These are phyloP conservation scores for Suhomyces xylopsoci DNA, from an alignment of 805 yeast genomes.

Conservation along the genomic window DNA sequence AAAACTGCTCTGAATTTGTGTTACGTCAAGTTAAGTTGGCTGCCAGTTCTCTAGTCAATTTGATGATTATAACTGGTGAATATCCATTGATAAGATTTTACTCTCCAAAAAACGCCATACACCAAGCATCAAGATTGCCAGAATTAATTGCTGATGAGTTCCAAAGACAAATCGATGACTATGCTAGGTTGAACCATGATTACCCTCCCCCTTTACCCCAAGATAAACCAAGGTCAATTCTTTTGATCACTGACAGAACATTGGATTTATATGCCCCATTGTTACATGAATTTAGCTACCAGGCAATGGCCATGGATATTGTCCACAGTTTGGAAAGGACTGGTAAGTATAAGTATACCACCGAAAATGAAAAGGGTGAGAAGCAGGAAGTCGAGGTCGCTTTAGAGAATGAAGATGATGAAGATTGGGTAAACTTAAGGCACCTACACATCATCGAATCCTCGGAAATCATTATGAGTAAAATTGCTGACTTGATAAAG, in stretches of 20 bases:
- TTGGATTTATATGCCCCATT: slow-evolving; percentile 81
- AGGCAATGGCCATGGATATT: slow-evolving; percentile 86
- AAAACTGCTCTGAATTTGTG: slow-evolving; percentile 59
- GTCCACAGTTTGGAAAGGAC: slow-evolving; percentile 41
- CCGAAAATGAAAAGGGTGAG: slow-evolving; percentile 52
- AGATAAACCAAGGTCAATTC: slow-evolving; percentile 63
- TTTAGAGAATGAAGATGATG: slow-evolving; percentile 61
- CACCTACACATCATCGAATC: slow-evolving; percentile 76
- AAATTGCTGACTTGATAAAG: slow-evolving; percentile 60
- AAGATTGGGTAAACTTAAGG: slow-evolving; percentile 67
- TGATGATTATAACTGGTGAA: slow-evolving; percentile 80
- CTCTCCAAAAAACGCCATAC: slow-evolving; percentile 46
- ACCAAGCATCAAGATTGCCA: slow-evolving; percentile 59
- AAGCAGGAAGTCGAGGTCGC: slow-evolving; percentile 27
- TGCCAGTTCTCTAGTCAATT: slow-evolving; percentile 62
- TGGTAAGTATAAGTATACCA: slow-evolving; percentile 48
- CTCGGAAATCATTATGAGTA: slow-evolving; percentile 55
- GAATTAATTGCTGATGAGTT: slow-evolving; percentile 69
- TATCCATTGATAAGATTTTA: slow-evolving; percentile 82
- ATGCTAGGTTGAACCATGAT: slow-evolving; percentile 64
- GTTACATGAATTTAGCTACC: slow-evolving; percentile 86
- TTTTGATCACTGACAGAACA: slow-evolving; percentile 79
- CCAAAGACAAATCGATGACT: slow-evolving; percentile 68
- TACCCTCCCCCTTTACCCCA: slow-evolving; percentile 54
- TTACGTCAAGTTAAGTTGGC: slow-evolving; percentile 54